A percentile compares a stretch with the other conserved stretches of the same genome.
Conservation (phyloP, 2,329 filamentous ascomycete genomes). For the Sclerotinia borealis region DNA sequence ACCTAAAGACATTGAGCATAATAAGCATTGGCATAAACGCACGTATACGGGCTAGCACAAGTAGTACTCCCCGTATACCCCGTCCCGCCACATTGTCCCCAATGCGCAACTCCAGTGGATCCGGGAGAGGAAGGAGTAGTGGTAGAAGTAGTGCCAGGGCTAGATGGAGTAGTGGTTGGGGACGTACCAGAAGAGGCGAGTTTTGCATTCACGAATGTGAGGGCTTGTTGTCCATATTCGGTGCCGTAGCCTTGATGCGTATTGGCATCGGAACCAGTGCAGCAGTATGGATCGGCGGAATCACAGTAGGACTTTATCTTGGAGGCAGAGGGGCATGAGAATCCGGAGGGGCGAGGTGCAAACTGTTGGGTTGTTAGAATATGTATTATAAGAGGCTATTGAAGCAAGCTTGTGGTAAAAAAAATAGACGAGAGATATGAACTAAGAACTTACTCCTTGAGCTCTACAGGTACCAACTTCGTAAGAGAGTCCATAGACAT, state of each 20-base stretch:
- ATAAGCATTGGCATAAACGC: constrained; percentile 15
- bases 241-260: constrained; percentile 53
- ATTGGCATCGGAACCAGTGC: constrained; percentile 48
- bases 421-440: background rate
- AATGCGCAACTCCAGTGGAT: constrained; percentile 1
- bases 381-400: background rate
- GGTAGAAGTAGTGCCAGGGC: background rate
- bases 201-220: constrained; percentile 51
- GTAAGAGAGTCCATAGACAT: constrained; percentile 49
- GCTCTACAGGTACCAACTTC: constrained; percentile 55
- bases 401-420: background rate
- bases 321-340: constrained; percentile 44
- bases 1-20: constrained; percentile 21
- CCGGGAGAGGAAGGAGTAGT: background rate
- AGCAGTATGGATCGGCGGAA: constrained; percentile 54
- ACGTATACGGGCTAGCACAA: constrained; percentile 16
- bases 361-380: constrained; percentile 38
- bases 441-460: constrained; percentile 46
- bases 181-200: constrained; percentile 25
- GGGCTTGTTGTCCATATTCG: constrained; percentile 50
- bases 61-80: constrained; percentile 17
- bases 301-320: constrained; percentile 58
- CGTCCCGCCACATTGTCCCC: constrained; percentile 17
- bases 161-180: constrained; percentile 6
- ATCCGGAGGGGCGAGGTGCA: constrained; percentile 48